Base-by-base conservation (phyloP, 2,329 filamentous ascomycete species). In the Penicillium fuscoglaucum region DNA sequence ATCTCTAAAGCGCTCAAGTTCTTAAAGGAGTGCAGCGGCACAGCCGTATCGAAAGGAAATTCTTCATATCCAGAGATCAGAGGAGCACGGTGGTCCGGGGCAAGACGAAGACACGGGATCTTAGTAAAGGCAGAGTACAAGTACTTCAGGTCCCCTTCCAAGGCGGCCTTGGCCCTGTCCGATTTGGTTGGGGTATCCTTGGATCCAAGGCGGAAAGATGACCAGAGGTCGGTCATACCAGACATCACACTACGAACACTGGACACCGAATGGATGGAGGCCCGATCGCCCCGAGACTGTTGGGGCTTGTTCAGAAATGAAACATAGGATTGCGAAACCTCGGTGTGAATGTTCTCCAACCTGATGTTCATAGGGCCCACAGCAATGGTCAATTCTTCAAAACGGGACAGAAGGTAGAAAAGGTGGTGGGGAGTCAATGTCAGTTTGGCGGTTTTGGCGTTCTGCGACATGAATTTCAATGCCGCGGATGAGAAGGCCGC, bases 91-190 rank as follows among this genome's bases (percentile, higher is more conserved):
- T 92, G 93, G 75, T 99, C 95, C n/a, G 93, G 93, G 29, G 93
- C 88, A 55, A 99, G 82, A 63, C 89, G 87, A 62, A 99, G 81
- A 71, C 91, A 96, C 0, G 95, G 95, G 44, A 99, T 96, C 79
- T 98, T 99, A 70, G 95, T 99, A 73, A 98, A 99, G 57, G 95
- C 91, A 43, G 95, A 98, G 79, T 97, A 99, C 35, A 99, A 82
- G 74, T 99, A 98, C 75, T 93, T 97, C 66, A 97, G 80, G 73
- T 99, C 95, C 57, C 89, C 86, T 72, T 95, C 87, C 56, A 95
- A 78, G 45, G 91, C 89, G 58, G 88, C 89, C 76, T 96, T 96
- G 74, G 95, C 91, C 72, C 91, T 92, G 76, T 97, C 95, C 37
- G 87, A 90, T 72, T 93, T 90, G 64, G 91, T 89, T 50, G 86